phyloP scores from a whole-genome alignment of 139 green algal species.

The Chlamydomonas incerta region DNA sequence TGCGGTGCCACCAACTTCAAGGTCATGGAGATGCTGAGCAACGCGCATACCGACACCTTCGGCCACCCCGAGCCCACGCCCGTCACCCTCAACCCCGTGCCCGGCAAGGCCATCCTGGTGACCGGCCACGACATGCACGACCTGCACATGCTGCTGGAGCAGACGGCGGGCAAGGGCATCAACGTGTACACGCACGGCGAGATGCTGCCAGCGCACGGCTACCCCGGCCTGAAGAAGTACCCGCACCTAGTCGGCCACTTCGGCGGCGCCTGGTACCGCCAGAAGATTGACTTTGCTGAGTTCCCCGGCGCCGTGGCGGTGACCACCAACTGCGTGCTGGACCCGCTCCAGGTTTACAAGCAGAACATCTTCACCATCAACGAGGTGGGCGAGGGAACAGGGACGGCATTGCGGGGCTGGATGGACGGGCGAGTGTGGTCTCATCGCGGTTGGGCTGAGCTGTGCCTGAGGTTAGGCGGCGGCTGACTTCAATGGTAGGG shows the following conservation, averaged over 20 bases:
- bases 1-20: conserved; percentile 66
- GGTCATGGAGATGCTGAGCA: conserved; percentile 72
- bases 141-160: conserved; percentile 72
- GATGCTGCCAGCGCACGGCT: conserved; percentile 82
- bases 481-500: too few relatives aligned
- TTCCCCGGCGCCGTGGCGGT: conserved; percentile 73
- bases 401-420: neutral
- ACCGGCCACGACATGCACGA: conserved; percentile 85
- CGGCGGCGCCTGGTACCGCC: conserved; percentile 74
- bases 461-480: too few relatives aligned
- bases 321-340: conserved; percentile 82
- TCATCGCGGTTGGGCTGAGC: too few relatives aligned
- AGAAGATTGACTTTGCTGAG: conserved; percentile 76
- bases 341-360: conserved; percentile 47
- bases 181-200: conserved; percentile 84
- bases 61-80: conserved; percentile 67
- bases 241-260: conserved; percentile 72
- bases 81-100: conserved; percentile 67
- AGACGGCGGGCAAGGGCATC: conserved; percentile 78
- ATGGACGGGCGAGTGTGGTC: too few relatives aligned
- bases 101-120: conserved; percentile 81
- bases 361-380: conserved; percentile 80
- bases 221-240: conserved; percentile 74
- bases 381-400: conserved; percentile 50
- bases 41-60: conserved; percentile 69